These are phyloP conservation scores for Gnomoniopsis smithogilvyi DNA, from an alignment of 2,329 filamentous ascomycete species.

Conservation along the genomic window DNA sequence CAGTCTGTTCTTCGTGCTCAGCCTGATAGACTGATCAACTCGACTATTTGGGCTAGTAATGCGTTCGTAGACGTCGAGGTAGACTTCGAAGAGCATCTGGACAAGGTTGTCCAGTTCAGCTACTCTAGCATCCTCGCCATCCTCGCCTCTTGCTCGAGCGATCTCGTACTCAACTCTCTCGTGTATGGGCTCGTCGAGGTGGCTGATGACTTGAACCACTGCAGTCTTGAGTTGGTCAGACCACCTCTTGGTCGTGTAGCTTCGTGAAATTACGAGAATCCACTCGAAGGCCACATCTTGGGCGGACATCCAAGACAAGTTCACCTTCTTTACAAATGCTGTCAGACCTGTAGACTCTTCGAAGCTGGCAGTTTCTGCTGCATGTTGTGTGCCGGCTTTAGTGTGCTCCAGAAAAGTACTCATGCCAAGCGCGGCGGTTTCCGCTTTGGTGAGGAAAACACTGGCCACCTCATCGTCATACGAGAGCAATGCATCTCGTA, in stretches of 20 bases:
- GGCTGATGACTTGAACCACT: constrained; percentile 55
- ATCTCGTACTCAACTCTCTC: constrained; percentile 43
- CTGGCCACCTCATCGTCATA: constrained; percentile 54
- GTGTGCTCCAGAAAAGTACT: constrained; percentile 63
- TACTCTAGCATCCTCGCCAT: constrained; percentile 16
- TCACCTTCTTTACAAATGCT: constrained; percentile 47
- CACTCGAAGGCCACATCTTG: constrained; percentile 60
- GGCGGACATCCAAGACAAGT: constrained; percentile 49
- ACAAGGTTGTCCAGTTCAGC: constrained; percentile 41
- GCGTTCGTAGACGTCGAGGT: constrained; percentile 58
- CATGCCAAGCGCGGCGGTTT: constrained; percentile 49
- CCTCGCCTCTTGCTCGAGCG: constrained; percentile 19
- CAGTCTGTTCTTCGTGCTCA: constrained; percentile 48
- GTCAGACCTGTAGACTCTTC: constrained; percentile 51
- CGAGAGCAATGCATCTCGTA: constrained; percentile 44
- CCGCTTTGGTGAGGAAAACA: constrained; percentile 51
- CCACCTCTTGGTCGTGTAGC: constrained; percentile 54
- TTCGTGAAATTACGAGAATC: constrained; percentile 45
- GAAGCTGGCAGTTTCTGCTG: constrained; percentile 44
- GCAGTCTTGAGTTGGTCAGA: constrained; percentile 53
- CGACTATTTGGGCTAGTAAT: constrained; percentile 55
- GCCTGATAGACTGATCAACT: constrained; percentile 45
- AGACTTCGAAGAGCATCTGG: constrained; percentile 60
- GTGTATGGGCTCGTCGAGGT: constrained; percentile 50
- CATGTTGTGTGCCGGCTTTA: constrained; percentile 51